A percentile compares a stretch with the other conserved stretches of the same genome.
These are phyloP conservation scores for Epicoccum nigrum DNA, from an alignment of 2,329 filamentous ascomycete species.

Conservation along the genomic window DNA sequence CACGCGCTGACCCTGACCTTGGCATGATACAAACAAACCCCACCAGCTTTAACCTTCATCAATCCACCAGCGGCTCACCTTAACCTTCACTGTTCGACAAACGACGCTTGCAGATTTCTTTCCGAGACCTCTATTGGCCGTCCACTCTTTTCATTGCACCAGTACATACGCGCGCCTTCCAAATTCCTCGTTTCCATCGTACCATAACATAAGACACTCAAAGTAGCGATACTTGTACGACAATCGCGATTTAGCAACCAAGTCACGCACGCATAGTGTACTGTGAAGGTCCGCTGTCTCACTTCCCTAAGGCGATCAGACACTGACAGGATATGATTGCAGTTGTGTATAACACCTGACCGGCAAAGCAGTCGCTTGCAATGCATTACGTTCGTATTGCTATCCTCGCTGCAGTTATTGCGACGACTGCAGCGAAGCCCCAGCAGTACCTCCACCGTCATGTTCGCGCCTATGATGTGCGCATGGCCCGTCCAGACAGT, in stretches of 20 bases:
- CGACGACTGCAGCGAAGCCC: constrained; percentile 62
- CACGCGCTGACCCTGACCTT: constrained; percentile 28
- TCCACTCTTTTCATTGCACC: constrained; percentile 42
- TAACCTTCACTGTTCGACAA: constrained; percentile 13
- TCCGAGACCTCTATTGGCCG: constrained; percentile 31
- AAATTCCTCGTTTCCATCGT: constrained; percentile 26
- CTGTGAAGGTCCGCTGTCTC: constrained; percentile 16
- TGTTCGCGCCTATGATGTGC: constrained; percentile 52
- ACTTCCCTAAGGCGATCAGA: background rate
- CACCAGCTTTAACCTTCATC: constrained; percentile 5
- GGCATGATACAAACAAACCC: constrained; percentile 33
- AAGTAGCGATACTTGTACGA: constrained; percentile 5
- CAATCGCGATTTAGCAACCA: constrained; percentile 3
- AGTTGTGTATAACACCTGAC: constrained; percentile 2
- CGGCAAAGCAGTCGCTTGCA: constrained; percentile 13
- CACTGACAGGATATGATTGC: constrained; percentile 18
- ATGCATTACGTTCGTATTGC: constrained; percentile 48
- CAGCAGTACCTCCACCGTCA: constrained; percentile 65
- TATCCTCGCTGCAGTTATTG: constrained; percentile 51
- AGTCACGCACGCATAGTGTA: constrained; percentile 2
- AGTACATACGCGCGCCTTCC: constrained; percentile 29
- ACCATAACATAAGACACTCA: constrained; percentile 17
- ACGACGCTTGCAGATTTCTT: constrained; percentile 20
- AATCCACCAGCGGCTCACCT: constrained; percentile 22
- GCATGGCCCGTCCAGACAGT: constrained; percentile 54